Percentiles rank a stretch among this genome's conserved stretches.
phyloP scores from a whole-genome alignment of 1,284 basidiomycete genomes.

The Ustanciosporium gigantosporum region DNA sequence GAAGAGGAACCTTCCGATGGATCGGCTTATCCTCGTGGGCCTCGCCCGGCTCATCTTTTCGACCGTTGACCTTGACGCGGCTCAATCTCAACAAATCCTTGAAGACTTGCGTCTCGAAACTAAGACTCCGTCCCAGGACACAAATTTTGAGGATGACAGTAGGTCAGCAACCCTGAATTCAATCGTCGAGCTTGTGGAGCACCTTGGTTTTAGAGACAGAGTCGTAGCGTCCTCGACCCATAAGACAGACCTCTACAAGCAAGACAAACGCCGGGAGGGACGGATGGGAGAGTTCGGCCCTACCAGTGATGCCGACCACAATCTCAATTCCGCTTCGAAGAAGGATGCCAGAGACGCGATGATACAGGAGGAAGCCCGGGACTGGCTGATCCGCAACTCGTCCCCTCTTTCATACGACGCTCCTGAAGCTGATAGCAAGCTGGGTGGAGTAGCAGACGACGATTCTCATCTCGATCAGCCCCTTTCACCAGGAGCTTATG shows the following conservation, averaged over 20 bases:
- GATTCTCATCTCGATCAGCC: slow-evolving; percentile 9
- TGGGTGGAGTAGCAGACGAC: neutral
- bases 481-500: slow-evolving; percentile 22
- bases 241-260: neutral
- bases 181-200: neutral
- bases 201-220: neutral
- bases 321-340: neutral
- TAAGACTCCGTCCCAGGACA: neutral
- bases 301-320: neutral
- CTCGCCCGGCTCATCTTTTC: slow-evolving; percentile 19
- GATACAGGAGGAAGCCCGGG: too few species aligned
- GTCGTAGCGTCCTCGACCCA: neutral
- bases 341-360: slow-evolving; percentile 13
- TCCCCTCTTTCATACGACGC: slow-evolving; percentile 3
- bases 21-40: slow-evolving; percentile 11
- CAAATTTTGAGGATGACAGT: neutral
- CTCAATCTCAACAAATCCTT: slow-evolving; percentile 7
- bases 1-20: slow-evolving; percentile 6
- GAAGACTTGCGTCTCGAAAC: neutral
- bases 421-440: neutral
- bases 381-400: slow-evolving; percentile 24
- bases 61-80: slow-evolving; percentile 24
- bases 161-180: neutral
- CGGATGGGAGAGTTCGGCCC: neutral
- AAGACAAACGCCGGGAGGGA: neutral